Base-by-base conservation (phyloP, 495 filamentous ascomycete species). In the Antarctomyces pellizariae region DNA sequence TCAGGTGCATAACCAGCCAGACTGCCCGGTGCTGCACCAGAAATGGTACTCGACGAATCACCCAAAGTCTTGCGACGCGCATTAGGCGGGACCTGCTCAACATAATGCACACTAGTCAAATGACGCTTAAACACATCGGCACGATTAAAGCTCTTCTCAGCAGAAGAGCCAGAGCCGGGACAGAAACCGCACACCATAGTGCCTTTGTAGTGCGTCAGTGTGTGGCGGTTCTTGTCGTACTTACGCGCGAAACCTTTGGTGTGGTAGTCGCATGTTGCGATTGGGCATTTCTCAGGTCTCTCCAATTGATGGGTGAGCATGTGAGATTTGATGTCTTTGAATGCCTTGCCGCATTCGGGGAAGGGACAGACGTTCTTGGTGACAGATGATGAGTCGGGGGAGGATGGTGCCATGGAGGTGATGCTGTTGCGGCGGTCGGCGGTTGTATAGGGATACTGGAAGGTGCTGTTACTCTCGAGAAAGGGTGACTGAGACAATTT, bases 111-210 rank as follows among this genome's bases (percentile, higher is more conserved):
- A 1, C 80, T 75, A 14, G 82, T 92, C 32, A 99, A 53, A 46
- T 99, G 86, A 13, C 86, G 67, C 58, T 95, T 99, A 61, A 99
- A 99, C 23, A 99, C 89, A 42, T 99, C 86, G 14, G 89, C 86
- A 12, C 86, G 67, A 54, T 99, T 99, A 54, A 99, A 99, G 30
- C 78, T 89, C 59, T 99, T 99, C 48, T 95, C 86, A 2, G 75
- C 77, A 1, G 82, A 63, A 0, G 82, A 89, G 7, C 89, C 89
- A 11, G 75, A 75, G 2, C 83, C 80, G 2, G 86, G 79, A 35
- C 86, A 99, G 49, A 99, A 95, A 7, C 84, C 83, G 46, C 86
- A 99, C 8, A 95, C 79, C 89, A 99, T 95, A 4, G 82, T 95
- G 3, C 89, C 89, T 48, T 95, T 95, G 59, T 99, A 99, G 38